Percentiles rank a stretch among this genome's conserved stretches.
Evolutionary conservation across 495 filamentous ascomycete genomes (phyloP).

Genomic region (Daldinia decipiens): DNA sequence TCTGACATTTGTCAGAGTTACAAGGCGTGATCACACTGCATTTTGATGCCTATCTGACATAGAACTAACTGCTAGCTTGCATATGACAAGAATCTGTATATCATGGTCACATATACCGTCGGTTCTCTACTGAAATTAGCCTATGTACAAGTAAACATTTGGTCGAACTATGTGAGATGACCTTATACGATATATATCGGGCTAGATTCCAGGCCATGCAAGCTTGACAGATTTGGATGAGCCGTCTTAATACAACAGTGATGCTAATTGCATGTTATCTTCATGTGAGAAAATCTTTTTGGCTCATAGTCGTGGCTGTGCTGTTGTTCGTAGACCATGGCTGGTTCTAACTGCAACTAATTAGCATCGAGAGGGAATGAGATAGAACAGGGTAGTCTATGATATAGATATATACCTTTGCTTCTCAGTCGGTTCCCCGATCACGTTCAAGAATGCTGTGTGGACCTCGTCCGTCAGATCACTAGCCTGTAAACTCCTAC

Average conservation of each 20-base stretch:
- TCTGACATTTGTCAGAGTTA: neutral
- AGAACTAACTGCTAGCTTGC: neutral
- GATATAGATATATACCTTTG: conserved; percentile 10
- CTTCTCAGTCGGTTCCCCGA: conserved; percentile 63
- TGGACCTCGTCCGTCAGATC: conserved; percentile 94
- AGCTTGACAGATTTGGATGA: neutral
- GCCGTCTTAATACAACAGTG: neutral
- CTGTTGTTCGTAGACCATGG: neutral
- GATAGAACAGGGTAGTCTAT: neutral
- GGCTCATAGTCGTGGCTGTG: conserved; percentile 25
- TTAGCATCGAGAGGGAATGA: conserved; percentile 12
- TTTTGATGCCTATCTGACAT: neutral
- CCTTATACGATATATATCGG: neutral
- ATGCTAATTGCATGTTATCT: neutral
- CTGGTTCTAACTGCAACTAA: conserved; percentile 29
- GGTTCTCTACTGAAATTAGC: neutral
- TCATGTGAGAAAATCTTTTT: neutral
- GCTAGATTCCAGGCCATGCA: neutral
- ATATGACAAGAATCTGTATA: neutral
- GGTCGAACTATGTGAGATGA: neutral
- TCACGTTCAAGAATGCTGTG: conserved; percentile 79
- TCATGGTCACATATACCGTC: neutral
- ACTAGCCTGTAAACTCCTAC: conserved; percentile 90
- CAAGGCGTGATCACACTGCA: neutral
- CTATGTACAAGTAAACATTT: neutral